Percentiles rank a stretch among this genome's conserved stretches.
phyloP scores from a whole-genome alignment of 306 rosid genomes.

The Quercus robur region DNA sequence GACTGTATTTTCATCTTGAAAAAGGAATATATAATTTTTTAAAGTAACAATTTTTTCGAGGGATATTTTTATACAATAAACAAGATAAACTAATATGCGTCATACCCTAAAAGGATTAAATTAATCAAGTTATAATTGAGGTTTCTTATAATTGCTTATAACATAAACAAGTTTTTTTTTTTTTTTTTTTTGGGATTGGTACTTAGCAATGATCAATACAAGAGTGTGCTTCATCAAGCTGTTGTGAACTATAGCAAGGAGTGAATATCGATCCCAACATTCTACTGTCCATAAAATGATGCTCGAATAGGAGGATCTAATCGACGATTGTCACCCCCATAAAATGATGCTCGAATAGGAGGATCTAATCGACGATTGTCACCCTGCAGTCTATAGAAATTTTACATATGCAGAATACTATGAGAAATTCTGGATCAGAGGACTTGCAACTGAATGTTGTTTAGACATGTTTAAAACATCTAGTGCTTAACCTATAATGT shows the following conservation, averaged over 20 bases:
- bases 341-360: slow-evolving; percentile 36
- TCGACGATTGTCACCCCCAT: slow-evolving; percentile 21
- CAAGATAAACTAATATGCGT: no score
- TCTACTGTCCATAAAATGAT: slow-evolving; percentile 43
- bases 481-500: neutral
- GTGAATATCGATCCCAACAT: slow-evolving; percentile 48
- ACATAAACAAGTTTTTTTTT: no score
- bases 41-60: no score
- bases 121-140: no score
- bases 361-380: slow-evolving; percentile 14
- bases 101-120: no score
- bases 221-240: slow-evolving; percentile 52
- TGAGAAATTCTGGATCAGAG: slow-evolving; percentile 40
- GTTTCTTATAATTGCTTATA: no score
- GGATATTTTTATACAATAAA: no score
- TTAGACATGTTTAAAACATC: slow-evolving; percentile 38
- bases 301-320: slow-evolving; percentile 35
- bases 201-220: slow-evolving; percentile 41
- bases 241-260: slow-evolving; percentile 36
- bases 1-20: no score
- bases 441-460: slow-evolving; percentile 37
- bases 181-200: neutral
- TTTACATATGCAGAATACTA: slow-evolving; percentile 41
- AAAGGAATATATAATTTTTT: no score
- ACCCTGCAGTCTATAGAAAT: slow-evolving; percentile 17